Evolutionary conservation across 805 yeast species (phyloP).

Genomic region (Saccharomyces eubayanus): DNA sequence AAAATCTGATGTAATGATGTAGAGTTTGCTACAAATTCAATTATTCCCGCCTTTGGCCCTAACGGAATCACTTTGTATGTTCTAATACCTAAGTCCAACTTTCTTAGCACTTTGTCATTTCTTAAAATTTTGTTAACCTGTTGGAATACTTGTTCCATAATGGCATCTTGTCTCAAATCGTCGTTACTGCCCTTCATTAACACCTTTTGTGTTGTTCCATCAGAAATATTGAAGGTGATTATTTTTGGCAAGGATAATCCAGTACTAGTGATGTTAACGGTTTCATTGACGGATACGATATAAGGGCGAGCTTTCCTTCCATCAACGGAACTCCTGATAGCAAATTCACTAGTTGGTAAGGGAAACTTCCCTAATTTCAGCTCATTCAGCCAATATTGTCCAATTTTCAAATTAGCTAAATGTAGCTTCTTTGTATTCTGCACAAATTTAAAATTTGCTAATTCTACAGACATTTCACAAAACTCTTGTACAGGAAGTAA

Average conservation of each 20-base stretch:
- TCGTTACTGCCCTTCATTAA: constrained; percentile 81
- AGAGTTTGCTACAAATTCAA: constrained; percentile 82
- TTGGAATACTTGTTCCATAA: constrained; percentile 94
- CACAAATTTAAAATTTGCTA: constrained; percentile 40
- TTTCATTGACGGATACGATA: constrained; percentile 39
- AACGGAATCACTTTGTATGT: constrained; percentile 88
- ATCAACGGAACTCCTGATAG: constrained; percentile 35
- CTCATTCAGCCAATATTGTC: constrained; percentile 49
- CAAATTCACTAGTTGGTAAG: constrained; percentile 51
- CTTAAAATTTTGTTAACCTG: constrained; percentile 66
- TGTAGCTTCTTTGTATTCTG: constrained; percentile 17
- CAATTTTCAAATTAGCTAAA: constrained; percentile 32
- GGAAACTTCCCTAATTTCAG: constrained; percentile 47
- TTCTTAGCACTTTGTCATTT: constrained; percentile 47
- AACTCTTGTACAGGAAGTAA: constrained; percentile 42
- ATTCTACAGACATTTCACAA: constrained; percentile 41
- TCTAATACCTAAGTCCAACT: constrained; percentile 53
- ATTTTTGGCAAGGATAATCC: constrained; percentile 90
- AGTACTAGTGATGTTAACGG: constrained; percentile 56
- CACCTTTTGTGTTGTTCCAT: constrained; percentile 52
- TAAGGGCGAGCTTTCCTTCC: constrained; percentile 41
- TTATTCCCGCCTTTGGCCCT: constrained; percentile 79
- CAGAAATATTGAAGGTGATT: constrained; percentile 42
- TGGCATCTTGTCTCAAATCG: constrained; percentile 90
- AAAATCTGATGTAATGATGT: constrained; percentile 62